A percentile compares a stretch with the other conserved stretches of the same genome.
phyloP scores from a whole-genome alignment of 495 filamentous ascomycete species.

The Xylaria palmicola region DNA sequence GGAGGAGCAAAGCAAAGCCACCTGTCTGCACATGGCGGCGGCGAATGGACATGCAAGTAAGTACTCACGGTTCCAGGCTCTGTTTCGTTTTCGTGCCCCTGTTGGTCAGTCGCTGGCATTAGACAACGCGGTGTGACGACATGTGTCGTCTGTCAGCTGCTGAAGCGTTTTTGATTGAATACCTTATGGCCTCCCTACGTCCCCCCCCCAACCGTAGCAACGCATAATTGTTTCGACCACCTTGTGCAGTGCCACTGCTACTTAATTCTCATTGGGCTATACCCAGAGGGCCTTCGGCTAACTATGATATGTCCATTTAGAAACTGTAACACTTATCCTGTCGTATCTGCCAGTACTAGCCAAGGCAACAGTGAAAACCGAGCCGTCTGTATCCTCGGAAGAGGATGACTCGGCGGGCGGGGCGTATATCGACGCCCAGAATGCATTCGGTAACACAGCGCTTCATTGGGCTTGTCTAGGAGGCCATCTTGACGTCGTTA shows the following conservation, averaged over 20 bases:
- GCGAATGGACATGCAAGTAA: slow-evolving; percentile 84
- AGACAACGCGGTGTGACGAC: background rate
- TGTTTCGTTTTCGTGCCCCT: background rate
- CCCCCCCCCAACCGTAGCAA: no score
- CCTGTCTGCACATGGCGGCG: slow-evolving; percentile 82
- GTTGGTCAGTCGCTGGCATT: background rate
- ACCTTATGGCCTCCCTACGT: background rate
- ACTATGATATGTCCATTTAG: slow-evolving; percentile 20
- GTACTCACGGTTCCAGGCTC: slow-evolving; percentile 8
- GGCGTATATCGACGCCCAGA: slow-evolving; percentile 63
- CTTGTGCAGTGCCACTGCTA: no score
- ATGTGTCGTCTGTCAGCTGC: background rate
- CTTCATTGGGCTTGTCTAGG: slow-evolving; percentile 92
- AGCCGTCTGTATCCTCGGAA: slow-evolving; percentile 47
- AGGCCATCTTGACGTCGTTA: slow-evolving; percentile 77
- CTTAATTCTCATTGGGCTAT: background rate
- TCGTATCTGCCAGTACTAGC: slow-evolving; percentile 33
- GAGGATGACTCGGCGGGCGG: slow-evolving; percentile 35
- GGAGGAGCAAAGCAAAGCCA: slow-evolving; percentile 65
- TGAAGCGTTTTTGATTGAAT: background rate
- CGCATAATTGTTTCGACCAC: no score
- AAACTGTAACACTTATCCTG: slow-evolving; percentile 42
- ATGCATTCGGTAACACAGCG: slow-evolving; percentile 80
- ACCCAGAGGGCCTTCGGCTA: background rate
- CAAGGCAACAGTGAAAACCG: slow-evolving; percentile 37